These are phyloP conservation scores for Sanghuangporus weigelae DNA, from an alignment of 1,284 basidiomycete species.

Conservation along the genomic window DNA sequence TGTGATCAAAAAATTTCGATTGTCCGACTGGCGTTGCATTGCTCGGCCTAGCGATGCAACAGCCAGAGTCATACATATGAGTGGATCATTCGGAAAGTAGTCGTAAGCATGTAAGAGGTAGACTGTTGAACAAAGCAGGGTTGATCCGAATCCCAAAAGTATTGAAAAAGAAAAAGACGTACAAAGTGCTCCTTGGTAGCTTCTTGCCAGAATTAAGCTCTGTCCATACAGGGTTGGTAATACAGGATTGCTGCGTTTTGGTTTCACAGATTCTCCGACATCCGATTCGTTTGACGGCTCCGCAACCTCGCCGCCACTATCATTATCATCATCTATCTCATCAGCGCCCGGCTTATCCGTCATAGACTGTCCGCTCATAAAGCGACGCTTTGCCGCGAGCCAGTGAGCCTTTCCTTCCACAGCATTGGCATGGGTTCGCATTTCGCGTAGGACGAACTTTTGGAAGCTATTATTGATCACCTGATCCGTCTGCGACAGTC, in stretches of 20 bases:
- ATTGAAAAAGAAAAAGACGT: slow-evolving; percentile 29
- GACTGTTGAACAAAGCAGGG: slow-evolving; percentile 39
- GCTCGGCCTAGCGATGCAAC: slow-evolving; percentile 85
- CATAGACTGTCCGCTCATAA: slow-evolving; percentile 27
- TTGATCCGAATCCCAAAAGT: slow-evolving; percentile 3
- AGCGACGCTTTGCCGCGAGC: slow-evolving; percentile 51
- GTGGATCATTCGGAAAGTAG: slow-evolving; percentile 75
- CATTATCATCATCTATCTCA: slow-evolving; percentile 22
- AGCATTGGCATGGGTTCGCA: slow-evolving; percentile 59
- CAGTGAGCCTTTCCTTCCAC: slow-evolving; percentile 54
- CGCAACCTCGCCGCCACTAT: slow-evolving; percentile 28
- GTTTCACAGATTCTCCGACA: slow-evolving; percentile 34
- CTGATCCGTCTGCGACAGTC: slow-evolving; percentile 60
- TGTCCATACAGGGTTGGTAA: slow-evolving; percentile 83
- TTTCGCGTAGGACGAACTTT: slow-evolving; percentile 78
- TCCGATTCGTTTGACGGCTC: slow-evolving; percentile 22
- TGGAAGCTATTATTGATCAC: slow-evolving; percentile 75
- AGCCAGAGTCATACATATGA: slow-evolving; percentile 79
- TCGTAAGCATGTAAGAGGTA: slow-evolving; percentile 89
- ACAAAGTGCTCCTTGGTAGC: slow-evolving; percentile 91
- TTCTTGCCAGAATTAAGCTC: slow-evolving; percentile 78
- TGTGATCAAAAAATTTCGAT: slow-evolving; percentile 81
- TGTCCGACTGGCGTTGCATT: slow-evolving; percentile 92
- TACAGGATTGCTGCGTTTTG: slow-evolving; percentile 71
- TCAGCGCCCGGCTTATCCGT: slow-evolving; percentile 22